Base-by-base conservation (phyloP, 371 early-diverging fungal species). In the Smittium culicis region DNA sequence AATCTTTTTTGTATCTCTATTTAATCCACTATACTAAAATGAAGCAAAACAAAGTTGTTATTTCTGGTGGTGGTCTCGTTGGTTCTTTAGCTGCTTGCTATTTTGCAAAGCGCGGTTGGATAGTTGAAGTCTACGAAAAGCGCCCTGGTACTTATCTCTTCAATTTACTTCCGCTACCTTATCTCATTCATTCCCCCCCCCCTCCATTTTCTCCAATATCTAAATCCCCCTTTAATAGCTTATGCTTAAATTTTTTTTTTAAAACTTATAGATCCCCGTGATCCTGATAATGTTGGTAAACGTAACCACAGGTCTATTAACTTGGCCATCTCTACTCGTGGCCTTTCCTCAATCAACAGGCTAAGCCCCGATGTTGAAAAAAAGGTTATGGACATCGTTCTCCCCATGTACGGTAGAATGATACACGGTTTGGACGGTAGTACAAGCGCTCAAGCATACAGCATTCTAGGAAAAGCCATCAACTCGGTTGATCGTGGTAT, bases 371-470 rank as follows among this genome's bases (percentile, higher is more conserved):
- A 71, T 3, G 69, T 93, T 20, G 88, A 88, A 30, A 72, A 82
- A 24, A 73, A 75, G 2, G 85, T 93, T 56, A 68, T 91, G 67
- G 74, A 81, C 27, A 80, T 82, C 1, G 84, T 86, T 33, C 83
- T 96, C 11, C 98, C 96, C 1, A 94, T 98, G 96, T 83, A 82
- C 54, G 95, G 93, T 0, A 81, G 96, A 57, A 92, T 94, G 94
- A 85, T 98, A 34, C 98, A 97, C 72, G 76, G 81, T 0, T 70
- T 78, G 8, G 78, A 84, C 32, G 93, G 92, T 1, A 77, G 75
- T 27, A 25, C 45, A 2, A 88, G 86, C 69, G 72, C 80, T 65
- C 93, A 93, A 79, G 79, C 85, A 3, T 97, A 97, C 79, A 91
- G 92, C 61, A 83, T 89, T 45, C 83, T 86, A 75, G 91, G 89